Evolutionary conservation across 306 rosid species (phyloP).

Genomic region (Prosopis cineraria): DNA sequence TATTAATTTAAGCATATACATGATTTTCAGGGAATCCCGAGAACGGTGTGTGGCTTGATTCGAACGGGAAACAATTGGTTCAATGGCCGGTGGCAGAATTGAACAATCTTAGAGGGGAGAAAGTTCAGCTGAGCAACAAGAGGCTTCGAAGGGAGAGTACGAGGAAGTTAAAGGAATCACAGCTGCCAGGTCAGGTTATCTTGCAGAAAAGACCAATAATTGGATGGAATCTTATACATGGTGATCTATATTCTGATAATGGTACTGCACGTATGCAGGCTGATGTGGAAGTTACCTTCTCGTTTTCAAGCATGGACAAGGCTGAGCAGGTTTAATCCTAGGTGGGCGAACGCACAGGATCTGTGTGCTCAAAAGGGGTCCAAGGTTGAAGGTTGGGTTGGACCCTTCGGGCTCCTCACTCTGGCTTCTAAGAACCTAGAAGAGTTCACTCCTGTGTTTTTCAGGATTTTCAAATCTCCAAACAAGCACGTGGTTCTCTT

Average conservation of each 20-base stretch:
- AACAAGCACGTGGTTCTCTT: constrained; percentile 65
- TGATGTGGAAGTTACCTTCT: constrained; percentile 78
- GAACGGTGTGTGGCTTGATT: constrained; percentile 70
- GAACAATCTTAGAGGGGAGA: constrained; percentile 46
- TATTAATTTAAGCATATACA: no score
- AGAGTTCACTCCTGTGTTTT: constrained; percentile 90
- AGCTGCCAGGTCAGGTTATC: constrained; percentile 72
- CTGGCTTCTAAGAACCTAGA: constrained; percentile 63
- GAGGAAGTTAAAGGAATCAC: constrained; percentile 64
- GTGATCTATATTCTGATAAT: background rate
- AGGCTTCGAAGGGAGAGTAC: constrained; percentile 43
- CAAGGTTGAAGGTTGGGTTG: constrained; percentile 62
- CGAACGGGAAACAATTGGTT: constrained; percentile 52
- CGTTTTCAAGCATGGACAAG: constrained; percentile 62
- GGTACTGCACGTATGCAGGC: constrained; percentile 49
- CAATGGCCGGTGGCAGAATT: constrained; percentile 75
- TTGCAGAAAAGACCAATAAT: no score
- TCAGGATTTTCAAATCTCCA: constrained; percentile 67
- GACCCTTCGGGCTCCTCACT: constrained; percentile 91
- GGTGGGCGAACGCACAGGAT: constrained; percentile 68
- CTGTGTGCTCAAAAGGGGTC: constrained; percentile 64
- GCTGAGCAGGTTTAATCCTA: constrained; percentile 73
- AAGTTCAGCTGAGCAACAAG: constrained; percentile 42
- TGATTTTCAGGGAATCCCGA: constrained; percentile 64
- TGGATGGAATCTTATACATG: no score